A percentile compares a stretch with the other conserved stretches of the same genome.
Evolutionary conservation across 352 stramenopile genomes (phyloP).

Genomic region (Lagenidium giganteum): DNA sequence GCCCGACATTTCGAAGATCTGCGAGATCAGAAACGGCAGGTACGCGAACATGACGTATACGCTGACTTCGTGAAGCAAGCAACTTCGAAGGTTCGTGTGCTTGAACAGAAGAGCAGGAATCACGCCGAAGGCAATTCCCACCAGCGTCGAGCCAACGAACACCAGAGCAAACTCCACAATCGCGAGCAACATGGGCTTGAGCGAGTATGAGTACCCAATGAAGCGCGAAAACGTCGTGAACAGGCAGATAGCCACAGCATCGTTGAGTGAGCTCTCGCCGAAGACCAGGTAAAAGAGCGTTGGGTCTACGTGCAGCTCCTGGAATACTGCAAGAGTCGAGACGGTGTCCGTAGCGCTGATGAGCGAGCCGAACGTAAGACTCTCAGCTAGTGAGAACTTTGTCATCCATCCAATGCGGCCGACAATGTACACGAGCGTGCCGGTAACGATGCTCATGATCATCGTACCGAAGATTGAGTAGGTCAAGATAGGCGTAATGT

Average conservation of each 20-base stretch:
- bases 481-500: slow-evolving; percentile 86
- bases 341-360: slow-evolving; percentile 94
- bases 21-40: slow-evolving; percentile 67
- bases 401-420: slow-evolving; percentile 61
- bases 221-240: slow-evolving; percentile 93
- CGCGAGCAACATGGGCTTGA: slow-evolving; percentile 70
- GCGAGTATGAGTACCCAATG: slow-evolving; percentile 83
- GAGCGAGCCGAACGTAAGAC: slow-evolving; percentile 88
- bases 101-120: slow-evolving; percentile 88
- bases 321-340: slow-evolving; percentile 89
- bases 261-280: slow-evolving; percentile 93
- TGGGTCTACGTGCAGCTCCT: slow-evolving; percentile 85
- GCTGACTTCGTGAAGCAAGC: slow-evolving; percentile 83
- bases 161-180: slow-evolving; percentile 89
- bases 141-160: slow-evolving; percentile 83
- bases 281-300: slow-evolving; percentile 95
- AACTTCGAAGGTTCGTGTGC: slow-evolving; percentile 84
- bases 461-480: slow-evolving; percentile 90
- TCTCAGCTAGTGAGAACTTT: slow-evolving; percentile 83
- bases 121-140: slow-evolving; percentile 84
- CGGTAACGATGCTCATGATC: slow-evolving; percentile 86
- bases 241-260: slow-evolving; percentile 91
- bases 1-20: slow-evolving; percentile 80
- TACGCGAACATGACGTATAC: slow-evolving; percentile 88
- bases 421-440: slow-evolving; percentile 64